Evolutionary conservation across 2,329 filamentous ascomycete genomes (phyloP), one percentile per base, ranked within the genome.

Genomic region (Escovopsis sp.): DNA sequence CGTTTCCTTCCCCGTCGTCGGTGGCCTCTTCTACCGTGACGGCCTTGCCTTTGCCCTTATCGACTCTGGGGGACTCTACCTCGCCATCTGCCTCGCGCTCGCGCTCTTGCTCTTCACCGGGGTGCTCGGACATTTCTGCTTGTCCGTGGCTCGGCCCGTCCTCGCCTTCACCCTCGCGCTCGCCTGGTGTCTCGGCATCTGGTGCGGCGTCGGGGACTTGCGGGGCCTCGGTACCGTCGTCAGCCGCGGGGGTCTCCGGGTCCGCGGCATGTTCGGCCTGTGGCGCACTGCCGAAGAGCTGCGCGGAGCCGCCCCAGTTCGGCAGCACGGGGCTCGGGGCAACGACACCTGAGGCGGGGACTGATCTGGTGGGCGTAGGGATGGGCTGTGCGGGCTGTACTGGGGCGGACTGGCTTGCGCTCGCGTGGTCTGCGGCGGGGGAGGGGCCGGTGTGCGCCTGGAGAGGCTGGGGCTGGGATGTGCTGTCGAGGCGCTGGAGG

Each of bases 401-500:
- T 20, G 32, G 37, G 8, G 27, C 7, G 27, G 46, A 41, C 13
- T 42, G 44, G 16, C 43, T 41, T 24, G 45, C 29, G 29, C 31
- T 48, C 9, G 43, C 39, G 11, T 33, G 42, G 14, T 57, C 51
- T 10, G 34, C 43, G 20, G 43, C 2, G 45, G 36, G 7, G 48
- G 39, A 12, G 49, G 45, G 24, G 50, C 50, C 10, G 45, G 47
- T 10, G 52, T 29, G 7, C 3, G 8, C 46, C 40, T 52, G 53
- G 9, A 51, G 48, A 11, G 41, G 20, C 25, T 48, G 40, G 33
- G 51, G 50, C 45, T 50, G 56, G 12, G 54, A 51, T 4, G 49
- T 52, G n/a, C 59, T 63, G 39, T 72, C 68, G 8, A 74, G 49
- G 20, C 73, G 66, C 47, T 79, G 70, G 2, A 82, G 62, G 20